A percentile compares a stretch with the other conserved stretches of the same genome.
Conservation (phyloP, 768 basidiomycete species). For the Mycena metata region DNA sequence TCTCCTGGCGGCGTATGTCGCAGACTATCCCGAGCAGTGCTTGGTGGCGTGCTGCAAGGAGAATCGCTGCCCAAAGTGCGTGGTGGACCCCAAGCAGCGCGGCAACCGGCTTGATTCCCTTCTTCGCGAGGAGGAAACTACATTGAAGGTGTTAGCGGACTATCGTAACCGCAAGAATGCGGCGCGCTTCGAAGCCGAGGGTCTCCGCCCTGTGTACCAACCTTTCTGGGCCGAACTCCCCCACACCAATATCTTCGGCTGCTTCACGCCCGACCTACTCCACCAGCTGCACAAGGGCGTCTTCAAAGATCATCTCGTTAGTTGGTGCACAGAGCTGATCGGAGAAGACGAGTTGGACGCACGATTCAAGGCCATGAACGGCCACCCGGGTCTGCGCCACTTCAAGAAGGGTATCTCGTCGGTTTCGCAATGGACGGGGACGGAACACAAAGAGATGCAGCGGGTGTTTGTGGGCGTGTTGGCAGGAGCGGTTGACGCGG, state of each 20-base stretch:
- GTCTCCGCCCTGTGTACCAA: background rate
- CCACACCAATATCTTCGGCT: constrained; percentile 49
- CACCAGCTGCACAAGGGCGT: constrained; percentile 58
- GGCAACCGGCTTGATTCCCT: constrained; percentile 22
- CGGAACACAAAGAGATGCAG: background rate
- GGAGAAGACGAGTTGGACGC: constrained; percentile 45
- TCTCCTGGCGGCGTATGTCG: no score
- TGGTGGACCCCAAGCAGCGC: constrained; percentile 35
- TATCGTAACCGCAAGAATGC: background rate
- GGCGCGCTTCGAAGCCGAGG: background rate
- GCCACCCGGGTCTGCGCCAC: background rate
- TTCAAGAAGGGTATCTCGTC: no score
- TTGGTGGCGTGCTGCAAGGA: no score
- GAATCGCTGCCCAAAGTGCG: no score
- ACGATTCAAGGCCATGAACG: constrained; percentile 44
- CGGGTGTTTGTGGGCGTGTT: constrained; percentile 35
- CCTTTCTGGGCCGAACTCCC: constrained; percentile 53
- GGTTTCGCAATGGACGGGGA: no score
- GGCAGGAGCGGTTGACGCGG: constrained; percentile 6
- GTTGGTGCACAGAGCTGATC: constrained; percentile 44
- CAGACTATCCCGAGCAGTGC: no score
- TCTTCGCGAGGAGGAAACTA: constrained; percentile 1
- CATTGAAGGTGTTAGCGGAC: background rate
- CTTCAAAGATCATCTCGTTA: constrained; percentile 53
- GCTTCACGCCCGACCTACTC: constrained; percentile 25